Percentiles rank a stretch among this genome's conserved stretches.
These are phyloP conservation scores for Fusarium hainanense DNA, from an alignment of 2,329 filamentous ascomycete species.

Conservation along the genomic window DNA sequence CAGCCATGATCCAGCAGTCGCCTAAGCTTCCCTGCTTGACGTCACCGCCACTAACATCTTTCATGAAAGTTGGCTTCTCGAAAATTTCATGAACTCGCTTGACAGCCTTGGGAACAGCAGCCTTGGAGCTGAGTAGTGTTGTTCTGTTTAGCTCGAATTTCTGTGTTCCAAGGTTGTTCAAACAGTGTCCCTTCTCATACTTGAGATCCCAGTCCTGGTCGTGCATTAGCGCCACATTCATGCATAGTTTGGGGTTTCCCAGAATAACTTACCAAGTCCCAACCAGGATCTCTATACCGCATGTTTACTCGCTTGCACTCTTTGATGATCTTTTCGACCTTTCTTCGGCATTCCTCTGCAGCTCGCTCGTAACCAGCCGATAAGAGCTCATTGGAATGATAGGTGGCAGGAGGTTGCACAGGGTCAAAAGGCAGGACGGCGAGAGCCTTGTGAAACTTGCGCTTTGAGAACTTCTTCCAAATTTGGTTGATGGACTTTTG, in stretches of 20 bases:
- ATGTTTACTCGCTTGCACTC: constrained; percentile 80
- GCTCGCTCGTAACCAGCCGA: constrained; percentile 71
- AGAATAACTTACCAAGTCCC: constrained; percentile 61
- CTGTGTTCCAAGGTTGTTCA: constrained; percentile 63
- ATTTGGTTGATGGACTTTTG: constrained; percentile 75
- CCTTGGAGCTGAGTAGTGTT: constrained; percentile 59
- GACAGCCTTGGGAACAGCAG: constrained; percentile 75
- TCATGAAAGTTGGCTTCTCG: constrained; percentile 76
- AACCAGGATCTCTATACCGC: constrained; percentile 77
- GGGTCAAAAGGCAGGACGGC: constrained; percentile 73
- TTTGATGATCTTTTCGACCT: constrained; percentile 69
- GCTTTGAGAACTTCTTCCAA: constrained; percentile 70
- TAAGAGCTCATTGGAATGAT: constrained; percentile 69
- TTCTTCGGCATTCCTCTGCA: constrained; percentile 70
- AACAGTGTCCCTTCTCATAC: constrained; percentile 67
- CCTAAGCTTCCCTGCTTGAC: constrained; percentile 81
- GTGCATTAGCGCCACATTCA: constrained; percentile 24
- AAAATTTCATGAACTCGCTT: constrained; percentile 81
- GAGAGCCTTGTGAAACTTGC: constrained; percentile 72
- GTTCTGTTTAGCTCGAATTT: constrained; percentile 63
- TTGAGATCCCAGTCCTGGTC: constrained; percentile 74
- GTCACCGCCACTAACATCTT: constrained; percentile 75
- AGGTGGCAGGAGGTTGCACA: constrained; percentile 61
- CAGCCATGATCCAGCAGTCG: constrained; percentile 87
- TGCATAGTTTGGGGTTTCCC: neutral